These are phyloP conservation scores for Arthroderma sp. DNA, from an alignment of 2,329 filamentous ascomycete genomes.

Conservation along the genomic window DNA sequence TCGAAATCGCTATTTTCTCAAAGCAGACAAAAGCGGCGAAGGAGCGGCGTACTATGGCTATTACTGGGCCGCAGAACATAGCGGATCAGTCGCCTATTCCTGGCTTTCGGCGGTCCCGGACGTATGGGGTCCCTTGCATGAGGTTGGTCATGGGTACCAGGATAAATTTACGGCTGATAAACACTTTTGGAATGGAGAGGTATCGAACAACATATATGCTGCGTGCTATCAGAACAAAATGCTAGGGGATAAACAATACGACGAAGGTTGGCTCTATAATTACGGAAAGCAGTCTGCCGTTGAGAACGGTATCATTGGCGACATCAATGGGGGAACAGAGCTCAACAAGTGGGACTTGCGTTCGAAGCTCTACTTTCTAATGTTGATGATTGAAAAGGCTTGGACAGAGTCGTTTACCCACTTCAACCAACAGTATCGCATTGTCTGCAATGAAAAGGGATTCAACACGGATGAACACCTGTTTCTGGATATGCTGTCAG, in stretches of 20 bases:
- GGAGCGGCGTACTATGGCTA: neutral
- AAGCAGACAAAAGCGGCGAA: neutral
- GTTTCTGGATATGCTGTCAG: neutral
- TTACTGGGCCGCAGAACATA: neutral
- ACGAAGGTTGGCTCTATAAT: neutral
- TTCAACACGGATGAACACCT: neutral
- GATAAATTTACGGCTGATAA: neutral
- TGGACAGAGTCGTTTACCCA: neutral
- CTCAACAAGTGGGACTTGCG: neutral
- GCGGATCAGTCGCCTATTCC: neutral
- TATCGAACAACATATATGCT: neutral
- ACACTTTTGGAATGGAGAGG: neutral
- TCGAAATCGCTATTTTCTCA: conserved; percentile 1
- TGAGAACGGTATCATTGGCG: neutral
- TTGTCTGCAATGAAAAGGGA: neutral
- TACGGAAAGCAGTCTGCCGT: neutral
- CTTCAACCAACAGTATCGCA: conserved; percentile 1
- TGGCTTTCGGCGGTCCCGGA: neutral
- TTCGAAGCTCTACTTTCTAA: neutral
- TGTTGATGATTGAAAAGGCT: neutral
- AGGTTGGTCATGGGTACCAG: neutral
- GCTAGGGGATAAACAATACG: neutral
- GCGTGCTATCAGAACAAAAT: neutral
- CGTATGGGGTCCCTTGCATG: neutral
- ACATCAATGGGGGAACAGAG: neutral